Evolutionary conservation across 306 rosid species (phyloP).

Genomic region (Senna tora): DNA sequence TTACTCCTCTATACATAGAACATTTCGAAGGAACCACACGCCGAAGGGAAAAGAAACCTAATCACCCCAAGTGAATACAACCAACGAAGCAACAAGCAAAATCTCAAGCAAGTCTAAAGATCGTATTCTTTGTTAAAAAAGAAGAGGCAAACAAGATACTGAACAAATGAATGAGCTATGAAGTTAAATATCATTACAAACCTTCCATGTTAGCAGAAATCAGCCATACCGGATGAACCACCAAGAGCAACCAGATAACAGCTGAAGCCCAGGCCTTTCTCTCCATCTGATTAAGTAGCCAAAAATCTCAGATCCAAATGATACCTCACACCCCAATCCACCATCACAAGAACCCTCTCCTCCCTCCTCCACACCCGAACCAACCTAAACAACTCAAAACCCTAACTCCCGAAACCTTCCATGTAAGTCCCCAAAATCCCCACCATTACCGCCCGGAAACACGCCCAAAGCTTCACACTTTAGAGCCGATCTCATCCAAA

Average conservation of each 20-base stretch:
- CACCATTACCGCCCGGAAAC: constrained; percentile 46
- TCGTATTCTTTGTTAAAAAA: not conserved
- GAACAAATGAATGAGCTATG: constrained; percentile 27
- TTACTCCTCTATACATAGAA: constrained; percentile 7
- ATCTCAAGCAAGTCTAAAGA: constrained; percentile 12
- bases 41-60: constrained; percentile 30
- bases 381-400: constrained; percentile 39
- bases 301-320: constrained; percentile 85
- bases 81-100: constrained; percentile 21
- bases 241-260: constrained; percentile 57
- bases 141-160: not conserved
- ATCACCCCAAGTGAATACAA: constrained; percentile 19
- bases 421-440: constrained; percentile 45
- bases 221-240: constrained; percentile 70
- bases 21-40: not conserved
- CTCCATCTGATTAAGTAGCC: constrained; percentile 65
- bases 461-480: constrained; percentile 44
- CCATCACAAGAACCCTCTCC: constrained; percentile 52
- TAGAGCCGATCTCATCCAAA: constrained; percentile 65
- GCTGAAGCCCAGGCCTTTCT: constrained; percentile 54
- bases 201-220: constrained; percentile 98
- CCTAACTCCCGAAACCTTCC: constrained; percentile 54
- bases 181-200: constrained; percentile 39
- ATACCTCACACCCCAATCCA: constrained; percentile 48
- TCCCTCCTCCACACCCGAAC: constrained; percentile 20